These are phyloP conservation scores for Artemisia annua DNA, from an alignment of 129 eudicot genomes.

Conservation along the genomic window DNA sequence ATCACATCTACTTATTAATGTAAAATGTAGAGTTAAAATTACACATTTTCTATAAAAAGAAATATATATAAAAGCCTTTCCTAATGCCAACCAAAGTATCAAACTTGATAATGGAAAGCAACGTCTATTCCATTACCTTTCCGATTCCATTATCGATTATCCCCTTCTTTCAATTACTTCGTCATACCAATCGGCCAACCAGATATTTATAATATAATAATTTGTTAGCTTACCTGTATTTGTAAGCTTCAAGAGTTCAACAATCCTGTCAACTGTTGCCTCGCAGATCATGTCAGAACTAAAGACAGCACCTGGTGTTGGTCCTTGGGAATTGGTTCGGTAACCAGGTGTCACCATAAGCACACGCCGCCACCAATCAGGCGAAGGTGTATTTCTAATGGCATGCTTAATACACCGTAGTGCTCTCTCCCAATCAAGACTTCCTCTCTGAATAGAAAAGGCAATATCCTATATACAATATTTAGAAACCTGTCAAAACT, in stretches of 20 bases:
- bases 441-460: conserved; percentile 75
- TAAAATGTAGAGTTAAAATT: no score
- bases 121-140: no score
- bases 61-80: no score
- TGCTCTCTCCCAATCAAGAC: conserved; percentile 95
- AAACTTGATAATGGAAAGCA: no score
- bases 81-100: no score
- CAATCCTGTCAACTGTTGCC: conserved; percentile 88
- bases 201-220: no score
- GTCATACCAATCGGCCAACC: no score
- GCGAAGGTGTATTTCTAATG: conserved; percentile 85
- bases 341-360: conserved; percentile 87
- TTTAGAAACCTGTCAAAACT: neutral
- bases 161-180: no score
- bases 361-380: conserved; percentile 98
- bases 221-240: conserved; percentile 60
- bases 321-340: conserved; percentile 58
- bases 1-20: no score
- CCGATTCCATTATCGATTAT: no score
- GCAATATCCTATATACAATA: conserved; percentile 73
- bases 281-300: conserved; percentile 94
- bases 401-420: conserved; percentile 93
- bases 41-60: no score
- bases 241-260: conserved; percentile 80
- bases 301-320: conserved; percentile 91